Percentiles rank a stretch among this genome's conserved stretches.
phyloP scores from a whole-genome alignment of 1,284 basidiomycete genomes.

The Porodaedalea pini region DNA sequence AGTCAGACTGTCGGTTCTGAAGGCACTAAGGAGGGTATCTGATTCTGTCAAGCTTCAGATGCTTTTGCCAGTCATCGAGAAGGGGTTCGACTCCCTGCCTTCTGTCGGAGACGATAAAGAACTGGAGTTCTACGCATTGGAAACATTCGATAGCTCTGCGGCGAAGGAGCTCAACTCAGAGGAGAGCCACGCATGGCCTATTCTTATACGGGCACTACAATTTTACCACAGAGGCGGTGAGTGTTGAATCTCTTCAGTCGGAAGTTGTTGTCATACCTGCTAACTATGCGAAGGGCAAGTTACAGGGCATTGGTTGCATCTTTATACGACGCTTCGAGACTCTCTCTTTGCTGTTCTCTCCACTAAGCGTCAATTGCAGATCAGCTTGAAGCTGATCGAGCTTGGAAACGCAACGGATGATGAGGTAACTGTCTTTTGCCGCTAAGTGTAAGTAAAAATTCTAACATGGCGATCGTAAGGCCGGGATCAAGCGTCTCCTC shows the following conservation, averaged over 20 bases:
- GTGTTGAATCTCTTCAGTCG: slow-evolving; percentile 25
- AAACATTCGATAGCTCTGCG: slow-evolving; percentile 52
- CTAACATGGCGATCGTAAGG: slow-evolving; percentile 27
- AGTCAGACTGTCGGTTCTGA: slow-evolving; percentile 58
- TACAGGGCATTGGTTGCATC: slow-evolving; percentile 34
- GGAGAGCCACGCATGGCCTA: slow-evolving; percentile 44
- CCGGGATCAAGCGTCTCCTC: slow-evolving; percentile 47
- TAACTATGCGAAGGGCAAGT: background rate
- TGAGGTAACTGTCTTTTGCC: slow-evolving; percentile 39
- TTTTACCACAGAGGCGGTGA: slow-evolving; percentile 46
- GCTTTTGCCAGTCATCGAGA: slow-evolving; percentile 58
- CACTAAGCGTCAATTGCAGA: slow-evolving; percentile 49
- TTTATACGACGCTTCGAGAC: slow-evolving; percentile 44
- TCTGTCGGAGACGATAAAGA: slow-evolving; percentile 10
- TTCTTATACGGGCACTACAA: slow-evolving; percentile 44
- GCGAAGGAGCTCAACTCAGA: slow-evolving; percentile 45
- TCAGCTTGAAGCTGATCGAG: slow-evolving; percentile 54
- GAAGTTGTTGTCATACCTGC: slow-evolving; percentile 24
- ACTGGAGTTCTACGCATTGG: slow-evolving; percentile 38
- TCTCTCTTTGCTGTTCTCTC: slow-evolving; percentile 52
- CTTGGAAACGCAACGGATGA: slow-evolving; percentile 44
- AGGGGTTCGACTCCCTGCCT: slow-evolving; percentile 34
- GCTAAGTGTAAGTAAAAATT: background rate
- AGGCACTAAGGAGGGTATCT: slow-evolving; percentile 54
- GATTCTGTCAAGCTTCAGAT: slow-evolving; percentile 64